These are phyloP conservation scores for Sungouiella thailandica DNA, from an alignment of 805 yeast species.

Conservation along the genomic window DNA sequence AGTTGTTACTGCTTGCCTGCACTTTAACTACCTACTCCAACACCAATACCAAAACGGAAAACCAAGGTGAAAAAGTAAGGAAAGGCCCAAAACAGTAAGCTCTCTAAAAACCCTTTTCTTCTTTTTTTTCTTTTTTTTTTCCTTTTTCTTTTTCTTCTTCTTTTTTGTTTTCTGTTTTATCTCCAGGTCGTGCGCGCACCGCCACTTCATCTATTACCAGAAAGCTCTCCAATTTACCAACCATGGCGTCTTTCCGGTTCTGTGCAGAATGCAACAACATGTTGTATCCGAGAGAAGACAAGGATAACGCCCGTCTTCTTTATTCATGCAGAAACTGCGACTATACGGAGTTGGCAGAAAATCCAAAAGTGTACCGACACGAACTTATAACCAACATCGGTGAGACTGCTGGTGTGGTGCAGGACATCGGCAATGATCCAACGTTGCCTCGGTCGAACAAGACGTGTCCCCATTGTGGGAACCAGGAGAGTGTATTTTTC, in stretches of 20 bases:
- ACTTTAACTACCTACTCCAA: too few relatives aligned
- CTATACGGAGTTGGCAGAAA: constrained; percentile 86
- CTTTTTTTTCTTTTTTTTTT: too few relatives aligned
- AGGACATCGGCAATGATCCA: constrained; percentile 95
- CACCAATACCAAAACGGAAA: too few relatives aligned
- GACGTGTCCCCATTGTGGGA: constrained; percentile 86
- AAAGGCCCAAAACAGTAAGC: too few relatives aligned
- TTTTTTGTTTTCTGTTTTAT: too few relatives aligned
- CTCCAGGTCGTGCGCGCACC: constrained; percentile 7
- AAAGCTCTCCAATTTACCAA: neutral
- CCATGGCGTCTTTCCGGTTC: constrained; percentile 90
- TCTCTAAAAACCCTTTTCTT: too few relatives aligned
- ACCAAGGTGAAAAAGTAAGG: too few relatives aligned
- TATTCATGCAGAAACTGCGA: constrained; percentile 94
- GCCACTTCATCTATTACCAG: constrained; percentile 2
- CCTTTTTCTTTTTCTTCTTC: too few relatives aligned
- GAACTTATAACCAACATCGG: constrained; percentile 89
- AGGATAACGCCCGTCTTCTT: constrained; percentile 64
- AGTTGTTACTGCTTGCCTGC: too few relatives aligned
- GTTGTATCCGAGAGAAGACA: constrained; percentile 96
- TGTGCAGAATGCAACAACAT: constrained; percentile 97
- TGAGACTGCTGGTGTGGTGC: constrained; percentile 95
- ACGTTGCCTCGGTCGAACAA: constrained; percentile 94
- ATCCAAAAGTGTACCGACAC: constrained; percentile 84
- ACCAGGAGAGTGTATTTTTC: constrained; percentile 90